A percentile compares a stretch with the other conserved stretches of the same genome.
These are phyloP conservation scores for Metarhizium guizhouense DNA, from an alignment of 2,329 filamentous ascomycete genomes.

Conservation along the genomic window DNA sequence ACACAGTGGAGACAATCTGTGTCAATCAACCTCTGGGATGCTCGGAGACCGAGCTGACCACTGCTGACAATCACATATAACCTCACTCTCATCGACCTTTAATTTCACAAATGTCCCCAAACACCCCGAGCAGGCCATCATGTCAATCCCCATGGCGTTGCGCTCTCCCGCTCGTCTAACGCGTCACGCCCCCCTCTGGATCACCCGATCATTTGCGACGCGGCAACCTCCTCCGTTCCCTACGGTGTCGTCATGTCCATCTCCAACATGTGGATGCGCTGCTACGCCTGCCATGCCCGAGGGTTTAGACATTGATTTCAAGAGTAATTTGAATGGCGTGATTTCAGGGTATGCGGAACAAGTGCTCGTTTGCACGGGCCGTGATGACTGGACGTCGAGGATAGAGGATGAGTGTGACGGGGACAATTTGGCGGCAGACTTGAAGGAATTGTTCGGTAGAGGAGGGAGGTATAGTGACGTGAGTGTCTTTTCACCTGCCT, in stretches of 20 bases:
- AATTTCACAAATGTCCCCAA: neutral
- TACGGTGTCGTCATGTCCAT: constrained; percentile 54
- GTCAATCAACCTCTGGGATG: constrained; percentile 1
- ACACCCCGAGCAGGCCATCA: neutral
- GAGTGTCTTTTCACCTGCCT: constrained; percentile 19
- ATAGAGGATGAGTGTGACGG: constrained; percentile 73
- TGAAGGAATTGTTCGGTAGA: constrained; percentile 61
- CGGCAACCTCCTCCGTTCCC: constrained; percentile 23
- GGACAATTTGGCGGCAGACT: constrained; percentile 58
- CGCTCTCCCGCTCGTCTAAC: neutral
- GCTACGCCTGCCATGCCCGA: constrained; percentile 53
- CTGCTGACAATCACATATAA: constrained; percentile 1
- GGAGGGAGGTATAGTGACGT: constrained; percentile 61
- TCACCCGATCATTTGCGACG: constrained; percentile 12
- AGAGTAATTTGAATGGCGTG: constrained; percentile 61
- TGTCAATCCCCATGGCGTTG: constrained; percentile 2
- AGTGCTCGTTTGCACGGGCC: constrained; percentile 73
- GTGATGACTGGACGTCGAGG: constrained; percentile 69
- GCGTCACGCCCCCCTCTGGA: neutral
- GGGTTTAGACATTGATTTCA: constrained; percentile 66
- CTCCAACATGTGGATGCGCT: constrained; percentile 69
- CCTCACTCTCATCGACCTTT: neutral
- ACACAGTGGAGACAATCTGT: neutral
- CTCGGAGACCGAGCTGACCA: constrained; percentile 15
- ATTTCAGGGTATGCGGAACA: constrained; percentile 76